A percentile compares a stretch with the other conserved stretches of the same genome.
Conservation (phyloP, 352 stramenopile genomes). For the Phytophthora tubulina region DNA sequence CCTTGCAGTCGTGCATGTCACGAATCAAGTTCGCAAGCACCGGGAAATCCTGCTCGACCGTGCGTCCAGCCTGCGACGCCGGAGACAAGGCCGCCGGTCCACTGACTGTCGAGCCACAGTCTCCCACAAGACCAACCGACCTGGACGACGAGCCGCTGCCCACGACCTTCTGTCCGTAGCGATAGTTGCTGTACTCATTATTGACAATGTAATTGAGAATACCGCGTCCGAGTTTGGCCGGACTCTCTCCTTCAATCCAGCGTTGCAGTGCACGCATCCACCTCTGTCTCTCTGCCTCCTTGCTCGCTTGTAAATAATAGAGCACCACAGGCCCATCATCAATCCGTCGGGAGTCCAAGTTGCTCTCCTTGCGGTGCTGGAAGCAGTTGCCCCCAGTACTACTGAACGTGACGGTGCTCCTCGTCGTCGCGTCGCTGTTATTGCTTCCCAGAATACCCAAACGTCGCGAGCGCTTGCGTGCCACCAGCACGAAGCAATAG, state of each 20-base stretch:
- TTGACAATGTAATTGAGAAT: conserved; percentile 83
- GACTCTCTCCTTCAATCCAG: conserved; percentile 75
- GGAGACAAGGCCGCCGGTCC: conserved; percentile 51
- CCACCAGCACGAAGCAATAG: conserved; percentile 71
- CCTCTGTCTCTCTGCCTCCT: conserved; percentile 70
- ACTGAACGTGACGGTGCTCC: conserved; percentile 33
- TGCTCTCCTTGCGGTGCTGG: conserved; percentile 70
- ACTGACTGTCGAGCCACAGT: conserved; percentile 19
- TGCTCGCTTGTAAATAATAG: conserved; percentile 75
- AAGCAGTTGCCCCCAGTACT: conserved; percentile 51
- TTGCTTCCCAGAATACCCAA: conserved; percentile 18
- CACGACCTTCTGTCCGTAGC: conserved; percentile 72
- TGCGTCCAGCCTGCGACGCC: conserved; percentile 58
- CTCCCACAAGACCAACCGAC: conserved; percentile 31
- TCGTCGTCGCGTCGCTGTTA: conserved; percentile 15
- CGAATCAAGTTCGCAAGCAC: conserved; percentile 82
- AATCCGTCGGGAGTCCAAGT: conserved; percentile 43
- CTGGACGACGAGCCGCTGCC: conserved; percentile 29
- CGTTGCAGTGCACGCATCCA: conserved; percentile 78
- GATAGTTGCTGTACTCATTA: conserved; percentile 72
- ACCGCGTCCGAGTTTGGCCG: conserved; percentile 58
- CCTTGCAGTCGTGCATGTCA: conserved; percentile 77
- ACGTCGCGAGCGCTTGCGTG: conserved; percentile 63
- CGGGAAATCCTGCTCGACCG: conserved; percentile 74
- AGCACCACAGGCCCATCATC: conserved; percentile 65